These are phyloP conservation scores for Termitomyces sp. DNA, from an alignment of 768 basidiomycete species.

Conservation along the genomic window DNA sequence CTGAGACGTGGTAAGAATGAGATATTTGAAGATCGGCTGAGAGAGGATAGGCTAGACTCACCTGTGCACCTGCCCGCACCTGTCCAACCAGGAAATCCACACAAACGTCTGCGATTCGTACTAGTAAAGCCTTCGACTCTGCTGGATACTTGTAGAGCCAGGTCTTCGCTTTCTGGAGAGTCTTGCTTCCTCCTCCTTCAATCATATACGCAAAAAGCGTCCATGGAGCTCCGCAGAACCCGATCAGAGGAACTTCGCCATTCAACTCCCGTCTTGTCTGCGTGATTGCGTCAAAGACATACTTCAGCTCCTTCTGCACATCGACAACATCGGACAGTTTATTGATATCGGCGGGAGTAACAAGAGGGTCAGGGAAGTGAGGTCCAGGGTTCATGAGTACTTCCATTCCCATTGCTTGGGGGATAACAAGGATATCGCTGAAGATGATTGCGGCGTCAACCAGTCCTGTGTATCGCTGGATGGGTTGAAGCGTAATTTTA, in stretches of 20 bases:
- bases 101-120: constrained; percentile 82
- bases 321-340: constrained; percentile 62
- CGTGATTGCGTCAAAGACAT: constrained; percentile 91
- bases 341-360: constrained; percentile 65
- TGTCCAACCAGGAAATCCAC: constrained; percentile 90
- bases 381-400: constrained; percentile 94
- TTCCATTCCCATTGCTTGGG: constrained; percentile 96
- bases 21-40: neutral
- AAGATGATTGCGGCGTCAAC: constrained; percentile 98
- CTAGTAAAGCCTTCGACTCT: constrained; percentile 72
- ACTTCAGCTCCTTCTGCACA: constrained; percentile 80
- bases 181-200: constrained; percentile 92
- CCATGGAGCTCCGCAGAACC: constrained; percentile 98
- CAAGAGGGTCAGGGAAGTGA: constrained; percentile 80
- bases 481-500: constrained; percentile 90
- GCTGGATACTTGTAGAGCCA: constrained; percentile 93
- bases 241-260: constrained; percentile 92
- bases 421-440: constrained; percentile 95
- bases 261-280: constrained; percentile 72
- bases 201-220: constrained; percentile 98
- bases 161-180: constrained; percentile 84
- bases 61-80: constrained; percentile 94
- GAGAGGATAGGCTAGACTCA: constrained; percentile 24
- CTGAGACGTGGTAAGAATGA: constrained; percentile 34
- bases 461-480: constrained; percentile 78